phyloP scores from a whole-genome alignment of 129 eudicot species.

The Lactuca sativa region DNA sequence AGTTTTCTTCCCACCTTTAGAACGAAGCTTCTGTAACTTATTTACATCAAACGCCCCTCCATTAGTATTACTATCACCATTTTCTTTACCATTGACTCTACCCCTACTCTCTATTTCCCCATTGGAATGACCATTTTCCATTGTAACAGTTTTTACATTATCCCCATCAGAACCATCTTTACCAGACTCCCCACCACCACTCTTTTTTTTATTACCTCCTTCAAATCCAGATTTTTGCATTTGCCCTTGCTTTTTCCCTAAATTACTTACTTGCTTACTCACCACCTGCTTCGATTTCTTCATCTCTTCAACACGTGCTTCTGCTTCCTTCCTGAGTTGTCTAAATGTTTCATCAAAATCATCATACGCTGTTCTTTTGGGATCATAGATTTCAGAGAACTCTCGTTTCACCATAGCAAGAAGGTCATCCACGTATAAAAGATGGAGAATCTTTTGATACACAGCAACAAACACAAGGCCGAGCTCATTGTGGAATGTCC shows the following conservation, averaged over 20 bases:
- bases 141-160: constrained; percentile 24
- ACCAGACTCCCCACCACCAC: constrained; percentile 51
- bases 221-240: constrained; percentile 48
- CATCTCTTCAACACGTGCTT: constrained; percentile 83
- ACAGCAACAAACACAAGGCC: constrained; percentile 96
- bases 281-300: constrained; percentile 71
- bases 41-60: constrained; percentile 87
- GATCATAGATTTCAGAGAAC: constrained; percentile 77
- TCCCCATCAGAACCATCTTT: constrained; percentile 43
- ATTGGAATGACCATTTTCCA: constrained; percentile 60
- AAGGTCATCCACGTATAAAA: constrained; percentile 88
- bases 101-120: constrained; percentile 36
- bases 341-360: constrained; percentile 81
- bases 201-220: constrained; percentile 65
- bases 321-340: constrained; percentile 90
- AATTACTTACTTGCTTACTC: constrained; percentile 49
- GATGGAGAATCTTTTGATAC: constrained; percentile 85
- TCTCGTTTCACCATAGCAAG: constrained; percentile 85
- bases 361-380: constrained; percentile 60
- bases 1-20: constrained; percentile 75
- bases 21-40: constrained; percentile 74
- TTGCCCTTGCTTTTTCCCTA: constrained; percentile 61
- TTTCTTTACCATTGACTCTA: constrained; percentile 61
- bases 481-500: constrained; percentile 93
- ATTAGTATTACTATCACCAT: constrained; percentile 42